phyloP scores from a whole-genome alignment of 805 yeast species.

The Candida jianshihensis region DNA sequence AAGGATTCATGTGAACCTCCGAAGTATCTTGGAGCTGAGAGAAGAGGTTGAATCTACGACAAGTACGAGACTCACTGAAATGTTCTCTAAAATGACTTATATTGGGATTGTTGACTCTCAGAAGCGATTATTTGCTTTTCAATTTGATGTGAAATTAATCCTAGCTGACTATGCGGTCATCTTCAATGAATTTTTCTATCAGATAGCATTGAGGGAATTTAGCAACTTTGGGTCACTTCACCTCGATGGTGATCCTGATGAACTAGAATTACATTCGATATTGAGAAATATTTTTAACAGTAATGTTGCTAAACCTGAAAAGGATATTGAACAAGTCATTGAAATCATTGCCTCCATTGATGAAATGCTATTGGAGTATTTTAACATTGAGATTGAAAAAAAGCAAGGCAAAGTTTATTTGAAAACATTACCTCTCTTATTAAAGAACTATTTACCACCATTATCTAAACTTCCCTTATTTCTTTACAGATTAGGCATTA shows the following conservation, averaged over 20 bases:
- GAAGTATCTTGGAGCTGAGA: slow-evolving; percentile 54
- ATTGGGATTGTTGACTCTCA: slow-evolving; percentile 78
- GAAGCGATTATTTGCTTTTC: slow-evolving; percentile 73
- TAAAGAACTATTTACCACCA: slow-evolving; percentile 58
- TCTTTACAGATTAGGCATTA: slow-evolving; percentile 50
- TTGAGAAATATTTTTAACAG: slow-evolving; percentile 8
- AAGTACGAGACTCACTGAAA: slow-evolving; percentile 51
- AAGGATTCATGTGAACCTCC: slow-evolving; percentile 39
- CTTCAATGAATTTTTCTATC: slow-evolving; percentile 69
- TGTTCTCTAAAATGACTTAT: slow-evolving; percentile 63
- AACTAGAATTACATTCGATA: slow-evolving; percentile 8
- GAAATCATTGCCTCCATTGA: slow-evolving; percentile 40
- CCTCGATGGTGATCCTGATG: slow-evolving; percentile 25
- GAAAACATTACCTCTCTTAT: slow-evolving; percentile 56
- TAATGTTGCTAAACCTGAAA: slow-evolving; percentile 10
- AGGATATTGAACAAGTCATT: slow-evolving; percentile 22
- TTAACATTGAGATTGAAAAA: slow-evolving; percentile 40
- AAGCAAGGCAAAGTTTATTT: slow-evolving; percentile 30
- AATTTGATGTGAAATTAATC: slow-evolving; percentile 69
- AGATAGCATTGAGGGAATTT: slow-evolving; percentile 69
- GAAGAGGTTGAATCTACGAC: slow-evolving; percentile 38
- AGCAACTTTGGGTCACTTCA: slow-evolving; percentile 67
- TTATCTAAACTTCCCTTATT: slow-evolving; percentile 60
- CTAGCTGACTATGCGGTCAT: slow-evolving; percentile 76
- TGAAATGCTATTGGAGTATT: slow-evolving; percentile 81